Evolutionary conservation across 805 yeast genomes (phyloP), one percentile per base, ranked within the genome.

Genomic region (Cyberlindnera sargentensis): DNA sequence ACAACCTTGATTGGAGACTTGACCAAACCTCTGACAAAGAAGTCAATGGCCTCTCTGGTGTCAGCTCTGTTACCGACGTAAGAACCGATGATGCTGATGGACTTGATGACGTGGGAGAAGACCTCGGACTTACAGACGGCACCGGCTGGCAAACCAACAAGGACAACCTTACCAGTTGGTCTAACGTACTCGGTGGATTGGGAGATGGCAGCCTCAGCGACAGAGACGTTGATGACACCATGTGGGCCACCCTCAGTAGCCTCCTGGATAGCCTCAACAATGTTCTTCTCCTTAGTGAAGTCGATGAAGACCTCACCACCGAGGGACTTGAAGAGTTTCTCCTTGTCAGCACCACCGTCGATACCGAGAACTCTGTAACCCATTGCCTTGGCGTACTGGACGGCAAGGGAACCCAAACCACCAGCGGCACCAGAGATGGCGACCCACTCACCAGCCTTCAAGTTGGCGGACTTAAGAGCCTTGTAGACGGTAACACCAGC

Each of bases 51-150:
- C 72, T 84, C 90, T 50, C 82, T 75, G 52, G 91, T 77, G 69
- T 87, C 95, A 51, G 84, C 83, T 68, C 95, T 81, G 78, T 84
- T 84, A 58, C 95, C 95, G 50, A 86, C 95, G 62, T 84, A 84
- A 39, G 95, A 84, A 55, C 93, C 95, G 51, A 63, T 66, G 58
- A 78, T 75, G 56, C 62, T 66, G 52, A 78, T 63, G 42, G 80
- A 72, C 61, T 68, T 75, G 45, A 75, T 72, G 46, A 79, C 83
- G 38, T 76, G 71, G 43, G 66, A 63, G 66, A 78, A 76, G 35
- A 78, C 80, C 39, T 69, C 66, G 24, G 79, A 70, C 44, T 62
- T 58, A 51, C 73, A 70, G 50, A 73, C 73, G 45, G 83, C 80
- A 50, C 71, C 75, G 10, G 82, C 78, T 53, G 84, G 84, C 60